These are phyloP conservation scores for Arabidopsis lyrata DNA, from an alignment of 441 rosid species.

Conservation along the genomic window DNA sequence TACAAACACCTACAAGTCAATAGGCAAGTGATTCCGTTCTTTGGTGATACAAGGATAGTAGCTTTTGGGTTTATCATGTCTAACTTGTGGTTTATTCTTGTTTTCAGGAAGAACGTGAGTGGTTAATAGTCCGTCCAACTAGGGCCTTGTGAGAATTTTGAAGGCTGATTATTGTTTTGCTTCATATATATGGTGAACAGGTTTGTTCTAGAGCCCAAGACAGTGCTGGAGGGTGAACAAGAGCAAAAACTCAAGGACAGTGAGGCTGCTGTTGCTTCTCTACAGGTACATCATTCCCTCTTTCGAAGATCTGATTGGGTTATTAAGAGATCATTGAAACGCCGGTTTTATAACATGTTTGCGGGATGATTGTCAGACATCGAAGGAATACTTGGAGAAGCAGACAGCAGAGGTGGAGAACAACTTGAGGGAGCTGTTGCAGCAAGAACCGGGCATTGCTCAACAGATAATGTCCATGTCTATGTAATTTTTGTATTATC, in stretches of 20 bases:
- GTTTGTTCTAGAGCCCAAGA: slow-evolving; percentile 85
- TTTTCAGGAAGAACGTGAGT: slow-evolving; percentile 98
- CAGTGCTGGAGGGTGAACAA: slow-evolving; percentile 69
- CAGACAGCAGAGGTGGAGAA: slow-evolving; percentile 77
- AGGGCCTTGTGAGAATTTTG: slow-evolving; percentile 1
- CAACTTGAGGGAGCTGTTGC: slow-evolving; percentile 87
- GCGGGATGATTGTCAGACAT: slow-evolving; percentile 54
- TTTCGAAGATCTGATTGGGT: background rate
- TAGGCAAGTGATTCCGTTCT: slow-evolving; percentile 49
- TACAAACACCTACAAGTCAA: slow-evolving; percentile 90
- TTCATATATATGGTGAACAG: slow-evolving; percentile 50
- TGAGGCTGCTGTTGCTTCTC: slow-evolving; percentile 76
- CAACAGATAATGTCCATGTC: slow-evolving; percentile 89
- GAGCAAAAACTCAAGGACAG: slow-evolving; percentile 87
- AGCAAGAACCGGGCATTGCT: slow-evolving; percentile 90
- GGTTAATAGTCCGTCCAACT: background rate
- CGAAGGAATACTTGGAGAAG: slow-evolving; percentile 88
- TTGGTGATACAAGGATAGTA: background rate
- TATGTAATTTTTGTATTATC: slow-evolving; percentile 42
- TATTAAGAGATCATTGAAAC: background rate
- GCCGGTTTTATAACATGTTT: background rate
- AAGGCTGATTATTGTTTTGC: slow-evolving; percentile 41
- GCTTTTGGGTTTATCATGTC: background rate
- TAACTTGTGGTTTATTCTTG: slow-evolving; percentile 35
- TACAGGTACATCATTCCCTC: slow-evolving; percentile 56